These are phyloP conservation scores for Parafenestella ontariensis DNA, from an alignment of 2,329 filamentous ascomycete species.

Conservation along the genomic window DNA sequence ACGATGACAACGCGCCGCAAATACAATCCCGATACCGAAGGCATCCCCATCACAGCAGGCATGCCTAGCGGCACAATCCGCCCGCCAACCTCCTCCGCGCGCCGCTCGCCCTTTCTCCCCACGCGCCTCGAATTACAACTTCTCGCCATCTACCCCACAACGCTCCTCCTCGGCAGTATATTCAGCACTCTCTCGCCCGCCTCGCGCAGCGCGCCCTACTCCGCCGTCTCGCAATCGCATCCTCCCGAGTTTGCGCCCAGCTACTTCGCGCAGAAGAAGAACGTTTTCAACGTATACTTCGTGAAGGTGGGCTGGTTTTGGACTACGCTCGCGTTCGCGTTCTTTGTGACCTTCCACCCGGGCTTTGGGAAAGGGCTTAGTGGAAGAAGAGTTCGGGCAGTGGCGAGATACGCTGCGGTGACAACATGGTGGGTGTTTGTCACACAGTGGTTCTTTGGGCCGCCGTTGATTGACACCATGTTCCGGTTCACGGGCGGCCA, in stretches of 20 bases:
- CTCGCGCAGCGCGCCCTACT: slow-evolving; percentile 67
- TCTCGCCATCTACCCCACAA: slow-evolving; percentile 75
- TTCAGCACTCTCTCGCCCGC: slow-evolving; percentile 82
- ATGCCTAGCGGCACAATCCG: slow-evolving; percentile 36
- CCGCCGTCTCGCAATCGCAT: slow-evolving; percentile 68
- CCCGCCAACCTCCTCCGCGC: slow-evolving; percentile 28
- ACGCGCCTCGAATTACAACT: slow-evolving; percentile 71
- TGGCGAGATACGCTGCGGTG: slow-evolving; percentile 71
- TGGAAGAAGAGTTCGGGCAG: slow-evolving; percentile 62
- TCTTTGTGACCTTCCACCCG: slow-evolving; percentile 74
- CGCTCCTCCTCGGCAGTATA: slow-evolving; percentile 80
- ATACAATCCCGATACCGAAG: slow-evolving; percentile 24
- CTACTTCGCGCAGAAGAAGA: slow-evolving; percentile 94
- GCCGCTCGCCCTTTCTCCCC: slow-evolving; percentile 68
- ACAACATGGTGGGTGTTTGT: slow-evolving; percentile 84
- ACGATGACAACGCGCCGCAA: slow-evolving; percentile 45
- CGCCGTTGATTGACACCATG: slow-evolving; percentile 85
- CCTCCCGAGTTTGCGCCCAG: slow-evolving; percentile 66
- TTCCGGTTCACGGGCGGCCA: slow-evolving; percentile 88
- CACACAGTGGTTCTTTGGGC: slow-evolving; percentile 97
- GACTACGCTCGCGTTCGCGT: slow-evolving; percentile 76
- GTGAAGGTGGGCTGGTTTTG: slow-evolving; percentile 97
- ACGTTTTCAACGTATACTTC: slow-evolving; percentile 90
- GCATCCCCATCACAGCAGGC: slow-evolving; percentile 27
- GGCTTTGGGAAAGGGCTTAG: slow-evolving; percentile 55